Percentiles rank a stretch among this genome's conserved stretches.
Conservation (phyloP, 306 rosid genomes). For the Chamaecrista fasciculata region DNA sequence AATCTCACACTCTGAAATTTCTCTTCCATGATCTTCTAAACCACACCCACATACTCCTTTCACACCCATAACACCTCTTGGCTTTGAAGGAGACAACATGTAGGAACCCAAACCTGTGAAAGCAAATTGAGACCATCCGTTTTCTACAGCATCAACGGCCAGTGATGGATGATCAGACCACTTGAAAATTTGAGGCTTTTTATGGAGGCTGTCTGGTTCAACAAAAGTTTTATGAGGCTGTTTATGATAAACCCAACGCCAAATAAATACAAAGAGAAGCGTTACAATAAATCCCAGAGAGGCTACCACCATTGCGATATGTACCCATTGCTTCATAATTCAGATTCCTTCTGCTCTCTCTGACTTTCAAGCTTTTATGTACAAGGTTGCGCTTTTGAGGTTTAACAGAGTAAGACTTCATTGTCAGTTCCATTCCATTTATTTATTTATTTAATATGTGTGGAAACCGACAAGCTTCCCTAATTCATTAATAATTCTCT, state of each 20-base stretch:
- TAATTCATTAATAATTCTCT: too few relatives aligned
- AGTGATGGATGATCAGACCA: conserved; percentile 78
- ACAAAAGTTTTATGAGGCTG: conserved; percentile 33
- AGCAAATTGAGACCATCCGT: conserved; percentile 91
- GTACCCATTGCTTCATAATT: conserved; percentile 38
- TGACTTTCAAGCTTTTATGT: neutral
- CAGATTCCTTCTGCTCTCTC: neutral
- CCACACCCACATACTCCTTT: conserved; percentile 49
- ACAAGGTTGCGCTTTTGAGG: conserved; percentile 16
- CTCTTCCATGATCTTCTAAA: conserved; percentile 48
- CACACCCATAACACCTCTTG: conserved; percentile 55
- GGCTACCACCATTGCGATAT: conserved; percentile 39
- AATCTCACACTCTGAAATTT: conserved; percentile 60
- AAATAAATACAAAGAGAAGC: conserved; percentile 32
- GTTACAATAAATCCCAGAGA: conserved; percentile 42
- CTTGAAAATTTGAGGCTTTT: conserved; percentile 49
- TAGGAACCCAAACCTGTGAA: conserved; percentile 36
- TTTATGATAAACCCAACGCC: conserved; percentile 32
- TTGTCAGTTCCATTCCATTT: conserved; percentile 25
- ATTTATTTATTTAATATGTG: too few relatives aligned
- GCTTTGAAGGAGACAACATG: conserved; percentile 45
- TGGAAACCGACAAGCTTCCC: conserved; percentile 32
- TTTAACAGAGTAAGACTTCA: conserved; percentile 18
- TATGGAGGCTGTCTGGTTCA: conserved; percentile 32
- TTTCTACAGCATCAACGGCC: conserved; percentile 79